Evolutionary conservation across 768 basidiomycete genomes (phyloP).

Genomic region (Amanita subjunquillea): DNA sequence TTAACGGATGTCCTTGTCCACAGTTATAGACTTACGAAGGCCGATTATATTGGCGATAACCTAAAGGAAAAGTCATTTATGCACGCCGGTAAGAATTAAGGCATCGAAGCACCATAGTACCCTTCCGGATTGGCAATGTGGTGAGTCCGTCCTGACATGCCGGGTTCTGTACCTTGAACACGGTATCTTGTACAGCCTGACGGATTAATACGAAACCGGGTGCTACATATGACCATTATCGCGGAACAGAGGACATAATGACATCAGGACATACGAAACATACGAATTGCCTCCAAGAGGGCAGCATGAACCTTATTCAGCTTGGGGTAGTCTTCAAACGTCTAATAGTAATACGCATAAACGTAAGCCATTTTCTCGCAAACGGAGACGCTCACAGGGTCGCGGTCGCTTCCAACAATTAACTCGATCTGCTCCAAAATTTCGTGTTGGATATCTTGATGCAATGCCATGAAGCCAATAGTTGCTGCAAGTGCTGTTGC

Average conservation of each 20-base stretch:
- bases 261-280: conserved; percentile 29
- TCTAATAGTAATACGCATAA: conserved; percentile 11
- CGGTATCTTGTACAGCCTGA: conserved; percentile 31
- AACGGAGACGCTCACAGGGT: conserved; percentile 16
- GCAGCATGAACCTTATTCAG: conserved; percentile 31
- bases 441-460: conserved; percentile 38
- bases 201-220: conserved; percentile 30
- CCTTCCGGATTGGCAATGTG: conserved; percentile 27
- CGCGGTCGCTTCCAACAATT: conserved; percentile 22
- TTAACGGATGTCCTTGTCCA: not conserved
- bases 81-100: not conserved
- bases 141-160: conserved; percentile 26
- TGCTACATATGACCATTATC: conserved; percentile 16
- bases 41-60: conserved; percentile 39
- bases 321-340: conserved; percentile 28
- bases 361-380: not conserved
- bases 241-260: not conserved
- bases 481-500: conserved; percentile 38
- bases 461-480: conserved; percentile 32
- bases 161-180: conserved; percentile 30
- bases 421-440: conserved; percentile 32
- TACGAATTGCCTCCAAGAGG: conserved; percentile 32
- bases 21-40: conserved; percentile 25
- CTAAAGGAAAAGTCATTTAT: conserved; percentile 8
- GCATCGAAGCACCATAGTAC: conserved; percentile 17